A percentile compares a stretch with the other conserved stretches of the same genome.
These are phyloP conservation scores for Hypsizygus marmoreus DNA, from an alignment of 768 basidiomycete genomes.

Conservation along the genomic window DNA sequence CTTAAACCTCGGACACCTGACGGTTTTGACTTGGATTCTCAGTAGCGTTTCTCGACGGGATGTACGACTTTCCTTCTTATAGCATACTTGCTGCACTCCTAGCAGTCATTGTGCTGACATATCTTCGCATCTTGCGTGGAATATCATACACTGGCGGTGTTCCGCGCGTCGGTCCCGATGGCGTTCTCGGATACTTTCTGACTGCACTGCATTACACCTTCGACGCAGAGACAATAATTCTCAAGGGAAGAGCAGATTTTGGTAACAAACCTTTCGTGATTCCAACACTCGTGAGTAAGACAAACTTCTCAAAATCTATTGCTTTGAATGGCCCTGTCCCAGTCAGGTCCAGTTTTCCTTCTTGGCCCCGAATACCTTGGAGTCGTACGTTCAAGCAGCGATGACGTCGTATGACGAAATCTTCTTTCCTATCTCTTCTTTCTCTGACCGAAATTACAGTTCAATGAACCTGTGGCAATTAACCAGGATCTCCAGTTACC, in stretches of 20 bases:
- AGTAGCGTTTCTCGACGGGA: neutral
- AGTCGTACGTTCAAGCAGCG: slow-evolving; percentile 31
- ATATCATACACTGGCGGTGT: slow-evolving; percentile 32
- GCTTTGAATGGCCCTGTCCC: neutral
- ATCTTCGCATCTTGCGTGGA: slow-evolving; percentile 26
- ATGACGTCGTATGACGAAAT: slow-evolving; percentile 28
- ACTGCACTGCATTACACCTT: slow-evolving; percentile 37
- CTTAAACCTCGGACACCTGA: neutral
- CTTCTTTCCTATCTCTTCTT: neutral
- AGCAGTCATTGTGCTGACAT: slow-evolving; percentile 18
- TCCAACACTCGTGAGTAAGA: slow-evolving; percentile 32
- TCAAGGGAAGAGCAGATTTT: slow-evolving; percentile 30
- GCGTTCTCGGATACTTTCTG: slow-evolving; percentile 34
- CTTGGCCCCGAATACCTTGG: slow-evolving; percentile 34
- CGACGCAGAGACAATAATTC: slow-evolving; percentile 29
- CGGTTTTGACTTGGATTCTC: neutral
- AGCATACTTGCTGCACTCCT: slow-evolving; percentile 15
- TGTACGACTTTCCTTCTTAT: neutral
- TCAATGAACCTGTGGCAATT: slow-evolving; percentile 35
- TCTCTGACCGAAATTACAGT: slow-evolving; percentile 29
- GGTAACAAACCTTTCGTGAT: slow-evolving; percentile 31
- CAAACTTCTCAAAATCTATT: neutral
- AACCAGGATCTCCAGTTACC: slow-evolving; percentile 37
- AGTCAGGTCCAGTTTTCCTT: slow-evolving; percentile 37
- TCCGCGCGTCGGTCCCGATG: slow-evolving; percentile 34